Conservation (phyloP, 2,329 filamentous ascomycete genomes). For the Cladosporium sp. region DNA sequence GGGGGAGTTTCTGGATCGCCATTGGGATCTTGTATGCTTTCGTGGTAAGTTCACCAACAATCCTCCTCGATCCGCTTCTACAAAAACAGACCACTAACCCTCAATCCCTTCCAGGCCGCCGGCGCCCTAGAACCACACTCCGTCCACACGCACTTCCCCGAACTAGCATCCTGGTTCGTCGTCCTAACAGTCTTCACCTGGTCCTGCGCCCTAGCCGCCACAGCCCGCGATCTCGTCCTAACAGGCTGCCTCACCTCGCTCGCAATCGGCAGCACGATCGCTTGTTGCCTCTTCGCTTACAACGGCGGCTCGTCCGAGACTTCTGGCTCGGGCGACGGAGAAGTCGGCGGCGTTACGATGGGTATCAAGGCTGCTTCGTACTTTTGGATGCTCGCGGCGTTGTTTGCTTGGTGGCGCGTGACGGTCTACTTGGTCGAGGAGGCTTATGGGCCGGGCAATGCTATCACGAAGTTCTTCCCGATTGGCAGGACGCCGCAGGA, state of each 20-base stretch:
- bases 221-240: conserved; percentile 18
- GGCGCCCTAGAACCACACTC: conserved; percentile 13
- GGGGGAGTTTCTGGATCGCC: conserved; percentile 24
- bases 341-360: conserved; percentile 14
- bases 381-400: conserved; percentile 22
- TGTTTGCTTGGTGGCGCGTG: conserved; percentile 22
- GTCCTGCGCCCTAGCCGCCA: conserved; percentile 17
- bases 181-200: conserved; percentile 20
- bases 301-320: conserved; percentile 14
- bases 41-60: neutral
- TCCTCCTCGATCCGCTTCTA: too few relatives aligned
- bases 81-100: neutral
- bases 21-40: conserved; percentile 18
- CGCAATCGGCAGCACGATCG: conserved; percentile 20
- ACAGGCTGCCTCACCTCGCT: conserved; percentile 17
- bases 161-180: conserved; percentile 22
- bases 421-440: conserved; percentile 24
- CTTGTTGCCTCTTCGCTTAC: conserved; percentile 21
- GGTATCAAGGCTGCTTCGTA: conserved; percentile 23
- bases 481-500: conserved; percentile 18
- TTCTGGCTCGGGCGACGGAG: conserved; percentile 18
- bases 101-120: neutral
- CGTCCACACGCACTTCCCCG: conserved; percentile 20
- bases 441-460: conserved; percentile 18
- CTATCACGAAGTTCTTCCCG: conserved; percentile 22